Evolutionary conservation across 306 rosid species (phyloP).

Genomic region (Gleditsia sinensis): DNA sequence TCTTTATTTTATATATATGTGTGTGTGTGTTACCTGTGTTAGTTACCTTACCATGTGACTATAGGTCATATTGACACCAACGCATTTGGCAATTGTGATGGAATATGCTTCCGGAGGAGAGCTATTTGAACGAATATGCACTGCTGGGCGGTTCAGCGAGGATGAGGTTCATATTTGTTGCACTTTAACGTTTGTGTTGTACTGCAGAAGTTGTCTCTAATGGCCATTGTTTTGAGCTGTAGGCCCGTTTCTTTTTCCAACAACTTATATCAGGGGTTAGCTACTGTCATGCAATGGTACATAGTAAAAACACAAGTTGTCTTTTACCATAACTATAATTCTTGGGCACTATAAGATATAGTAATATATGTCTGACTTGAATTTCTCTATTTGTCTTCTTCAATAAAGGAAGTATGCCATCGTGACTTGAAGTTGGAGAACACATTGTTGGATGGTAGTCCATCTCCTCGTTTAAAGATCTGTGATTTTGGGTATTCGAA

Average conservation of each 20-base stretch:
- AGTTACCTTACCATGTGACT: not conserved
- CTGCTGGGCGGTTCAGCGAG: constrained; percentile 14
- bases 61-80: constrained; percentile 20
- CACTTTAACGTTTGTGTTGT: not conserved
- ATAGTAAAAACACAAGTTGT: no score
- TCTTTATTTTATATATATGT: not conserved
- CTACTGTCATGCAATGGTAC: constrained; percentile 25
- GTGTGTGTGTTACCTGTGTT: no score
- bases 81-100: constrained; percentile 18
- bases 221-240: not conserved
- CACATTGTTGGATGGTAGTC: constrained; percentile 36
- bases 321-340: not conserved
- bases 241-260: constrained; percentile 24
- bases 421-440: constrained; percentile 24
- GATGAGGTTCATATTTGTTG: constrained; percentile 19
- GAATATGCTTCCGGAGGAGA: constrained; percentile 26
- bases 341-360: not conserved
- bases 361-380: not conserved
- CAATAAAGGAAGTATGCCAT: constrained; percentile 15
- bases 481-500: constrained; percentile 98
- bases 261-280: constrained; percentile 19
- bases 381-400: not conserved
- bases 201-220: not conserved
- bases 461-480: constrained; percentile 89
- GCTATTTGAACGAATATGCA: constrained; percentile 22